These are phyloP conservation scores for Thymus mandschuricus DNA, from an alignment of 257 asterid genomes.

Conservation along the genomic window DNA sequence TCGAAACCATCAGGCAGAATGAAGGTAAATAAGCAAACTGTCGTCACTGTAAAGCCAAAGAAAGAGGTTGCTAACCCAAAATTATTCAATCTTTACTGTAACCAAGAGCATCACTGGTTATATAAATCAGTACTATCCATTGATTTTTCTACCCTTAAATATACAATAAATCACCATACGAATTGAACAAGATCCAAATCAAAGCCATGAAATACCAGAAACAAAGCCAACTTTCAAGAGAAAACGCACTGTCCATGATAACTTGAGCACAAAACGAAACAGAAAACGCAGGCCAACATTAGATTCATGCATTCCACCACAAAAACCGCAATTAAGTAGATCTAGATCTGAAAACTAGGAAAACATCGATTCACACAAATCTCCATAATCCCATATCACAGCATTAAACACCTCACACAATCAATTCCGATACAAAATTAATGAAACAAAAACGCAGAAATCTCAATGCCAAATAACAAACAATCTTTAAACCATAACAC, in stretches of 20 bases:
- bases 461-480: not conserved
- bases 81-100: not conserved
- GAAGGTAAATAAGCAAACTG: no score
- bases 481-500: not conserved
- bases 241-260: not conserved
- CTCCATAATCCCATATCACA: not conserved
- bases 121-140: no score
- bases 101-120: no score
- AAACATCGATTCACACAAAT: not conserved
- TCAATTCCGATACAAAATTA: not conserved
- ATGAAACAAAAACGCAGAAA: not conserved
- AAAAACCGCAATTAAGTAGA: not conserved
- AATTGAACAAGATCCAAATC: no score
- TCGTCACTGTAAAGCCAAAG: no score
- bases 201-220: no score
- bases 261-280: not conserved
- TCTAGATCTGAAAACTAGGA: conserved; percentile 31
- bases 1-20: not conserved
- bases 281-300: not conserved
- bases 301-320: not conserved
- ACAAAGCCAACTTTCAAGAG: no score
- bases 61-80: no score
- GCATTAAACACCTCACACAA: not conserved
- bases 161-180: no score
- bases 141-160: no score